A percentile compares a stretch with the other conserved stretches of the same genome.
phyloP scores from a whole-genome alignment of 192 early-diverging fungal species.

The Geranomyces michiganensis region DNA sequence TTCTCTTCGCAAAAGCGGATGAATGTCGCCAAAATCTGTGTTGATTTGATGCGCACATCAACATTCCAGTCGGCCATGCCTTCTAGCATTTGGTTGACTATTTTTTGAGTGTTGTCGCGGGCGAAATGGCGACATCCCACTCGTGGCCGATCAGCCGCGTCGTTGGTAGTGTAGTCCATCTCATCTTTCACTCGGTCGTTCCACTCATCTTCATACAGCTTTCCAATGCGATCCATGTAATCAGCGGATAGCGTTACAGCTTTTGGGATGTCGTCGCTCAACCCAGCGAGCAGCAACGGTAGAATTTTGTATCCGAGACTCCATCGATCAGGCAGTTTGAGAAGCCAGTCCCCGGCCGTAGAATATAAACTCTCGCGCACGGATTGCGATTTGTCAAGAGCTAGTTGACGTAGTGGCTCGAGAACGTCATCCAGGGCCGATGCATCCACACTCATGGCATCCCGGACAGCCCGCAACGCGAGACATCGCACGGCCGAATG shows the following conservation, averaged over 20 bases:
- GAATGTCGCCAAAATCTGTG: constrained; percentile 44
- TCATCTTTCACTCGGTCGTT: constrained; percentile 57
- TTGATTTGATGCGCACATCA: constrained; percentile 46
- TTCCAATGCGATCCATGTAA: constrained; percentile 47
- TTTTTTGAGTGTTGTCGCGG: constrained; percentile 60
- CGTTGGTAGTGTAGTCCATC: constrained; percentile 46
- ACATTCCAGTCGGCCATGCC: constrained; percentile 54
- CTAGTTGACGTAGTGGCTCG: constrained; percentile 42
- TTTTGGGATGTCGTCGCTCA: constrained; percentile 50
- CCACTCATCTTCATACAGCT: constrained; percentile 60
- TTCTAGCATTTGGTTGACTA: constrained; percentile 40
- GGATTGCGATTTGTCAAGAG: constrained; percentile 49
- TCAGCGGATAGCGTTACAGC: constrained; percentile 18
- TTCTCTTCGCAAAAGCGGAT: constrained; percentile 50
- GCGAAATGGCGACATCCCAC: constrained; percentile 55
- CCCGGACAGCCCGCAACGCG: constrained; percentile 37
- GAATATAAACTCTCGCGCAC: constrained; percentile 55
- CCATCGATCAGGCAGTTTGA: constrained; percentile 53
- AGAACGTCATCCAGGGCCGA: constrained; percentile 45
- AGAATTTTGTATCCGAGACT: constrained; percentile 54
- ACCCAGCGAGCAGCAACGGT: constrained; percentile 49
- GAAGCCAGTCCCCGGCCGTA: constrained; percentile 45
- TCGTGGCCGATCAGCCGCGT: constrained; percentile 42
- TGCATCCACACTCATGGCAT: constrained; percentile 49
- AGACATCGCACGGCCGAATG: constrained; percentile 53